A percentile compares a stretch with the other conserved stretches of the same genome.
Evolutionary conservation across 2,329 filamentous ascomycete genomes (phyloP).

Genomic region (Epichloe aotearoae): DNA sequence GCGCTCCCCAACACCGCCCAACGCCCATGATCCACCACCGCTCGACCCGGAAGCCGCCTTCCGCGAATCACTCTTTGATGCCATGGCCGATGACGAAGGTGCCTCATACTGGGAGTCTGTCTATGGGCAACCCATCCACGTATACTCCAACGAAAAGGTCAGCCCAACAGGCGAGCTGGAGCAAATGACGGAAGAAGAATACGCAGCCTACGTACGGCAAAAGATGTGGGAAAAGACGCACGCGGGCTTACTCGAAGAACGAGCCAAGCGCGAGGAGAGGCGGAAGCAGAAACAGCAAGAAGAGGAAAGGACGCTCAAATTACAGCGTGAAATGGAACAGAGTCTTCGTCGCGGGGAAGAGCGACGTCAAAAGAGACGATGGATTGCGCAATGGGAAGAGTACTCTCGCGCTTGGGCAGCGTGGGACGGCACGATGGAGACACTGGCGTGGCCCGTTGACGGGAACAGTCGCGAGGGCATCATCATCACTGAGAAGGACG

Average conservation of each 20-base stretch:
- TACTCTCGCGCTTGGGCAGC: constrained; percentile 52
- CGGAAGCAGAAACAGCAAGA: constrained; percentile 36
- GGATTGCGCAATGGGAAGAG: constrained; percentile 46
- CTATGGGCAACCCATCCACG: constrained; percentile 91
- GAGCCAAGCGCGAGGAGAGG: constrained; percentile 45
- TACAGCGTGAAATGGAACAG: constrained; percentile 54
- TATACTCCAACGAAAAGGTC: constrained; percentile 43
- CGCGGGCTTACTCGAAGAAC: constrained; percentile 68
- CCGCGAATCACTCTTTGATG: constrained; percentile 88
- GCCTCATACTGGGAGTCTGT: constrained; percentile 90
- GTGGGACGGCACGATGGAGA: constrained; percentile 32
- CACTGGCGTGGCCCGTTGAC: constrained; percentile 59
- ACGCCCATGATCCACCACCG: constrained; percentile 31
- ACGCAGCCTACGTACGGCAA: constrained; percentile 68
- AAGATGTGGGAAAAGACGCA: constrained; percentile 96
- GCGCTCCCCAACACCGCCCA: constrained; percentile 32
- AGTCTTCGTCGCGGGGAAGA: constrained; percentile 55
- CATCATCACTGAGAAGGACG: constrained; percentile 38
- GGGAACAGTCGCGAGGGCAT: constrained; percentile 34
- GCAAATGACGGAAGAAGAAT: constrained; percentile 85
- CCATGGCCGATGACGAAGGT: constrained; percentile 91
- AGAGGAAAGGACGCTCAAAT: constrained; percentile 33
- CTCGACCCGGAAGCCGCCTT: constrained; percentile 67
- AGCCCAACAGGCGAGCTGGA: constrained; percentile 49
- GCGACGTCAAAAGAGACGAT: constrained; percentile 40